Base-by-base conservation (phyloP, 352 stramenopile genomes). In the Globisporangium viniferum region DNA sequence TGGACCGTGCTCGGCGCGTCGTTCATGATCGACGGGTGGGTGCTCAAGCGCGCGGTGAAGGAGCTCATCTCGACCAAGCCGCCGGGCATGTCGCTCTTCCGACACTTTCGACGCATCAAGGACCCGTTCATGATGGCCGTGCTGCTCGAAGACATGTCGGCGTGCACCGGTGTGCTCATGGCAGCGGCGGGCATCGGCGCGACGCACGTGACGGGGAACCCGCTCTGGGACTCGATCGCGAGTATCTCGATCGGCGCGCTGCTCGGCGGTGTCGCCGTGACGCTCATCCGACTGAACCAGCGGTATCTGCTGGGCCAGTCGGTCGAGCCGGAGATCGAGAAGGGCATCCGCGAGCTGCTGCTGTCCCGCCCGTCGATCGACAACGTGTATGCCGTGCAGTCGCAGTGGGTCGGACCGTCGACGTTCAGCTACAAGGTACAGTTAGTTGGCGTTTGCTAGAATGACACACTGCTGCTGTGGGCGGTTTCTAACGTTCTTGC, bases 121-220 rank as follows among this genome's bases (percentile, higher is more conserved):
- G 97, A 99, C 78, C 97, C 97, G 33, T 98, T 98, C 60, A 98
- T 98, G 73, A 89, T 99, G 80, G 97, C 97, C 24, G 92, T 99
- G 59, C 73, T 99, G 36, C 81, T 99, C 14, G 97, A 99, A 66
- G 97, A 99, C 76, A 88, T 94, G 66, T 96, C 96, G 5, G 97
- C 97, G 39, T 99, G 97, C 81, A 89, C 96, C 20, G 97, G 97
- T 35, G 93, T 99, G 44, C 61, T 99, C n/a, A 95, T 99, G 48
- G 97, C 97, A 2, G 92, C 95, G 9, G 94, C 77, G 31, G 97
- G 97, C 36, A 98, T 99, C 65, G 88, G 84, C 41, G 86, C 96
- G 29, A 97, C 81, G 35, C 90, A 99, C 67, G 77, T 94, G 31
- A 98, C 94, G 20, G 90, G 87, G 20, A 97, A 98, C 62, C 94